Percentiles rank a stretch among this genome's conserved stretches.
Evolutionary conservation across 176 grass and related monocot species (phyloP).

Genomic region (Raddia distichophylla): DNA sequence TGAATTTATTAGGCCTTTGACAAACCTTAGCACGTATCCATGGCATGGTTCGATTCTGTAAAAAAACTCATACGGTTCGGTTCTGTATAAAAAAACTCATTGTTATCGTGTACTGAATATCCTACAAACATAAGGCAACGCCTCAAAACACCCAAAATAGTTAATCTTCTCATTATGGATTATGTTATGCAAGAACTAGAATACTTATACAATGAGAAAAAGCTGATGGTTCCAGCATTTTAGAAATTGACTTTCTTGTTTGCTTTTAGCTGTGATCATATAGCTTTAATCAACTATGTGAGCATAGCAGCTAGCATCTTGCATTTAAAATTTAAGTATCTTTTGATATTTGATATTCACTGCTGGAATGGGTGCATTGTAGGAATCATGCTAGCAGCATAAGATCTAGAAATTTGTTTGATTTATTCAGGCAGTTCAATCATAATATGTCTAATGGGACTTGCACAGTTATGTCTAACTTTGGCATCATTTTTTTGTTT

Average conservation of each 20-base stretch:
- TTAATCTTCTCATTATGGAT: constrained; percentile 12
- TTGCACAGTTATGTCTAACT: not conserved
- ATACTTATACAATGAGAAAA: not conserved
- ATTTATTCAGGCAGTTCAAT: not conserved
- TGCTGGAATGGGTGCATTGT: not conserved
- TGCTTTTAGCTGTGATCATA: constrained; percentile 23
- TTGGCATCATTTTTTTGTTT: not conserved
- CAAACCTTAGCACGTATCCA: not conserved
- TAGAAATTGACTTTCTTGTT: constrained; percentile 14
- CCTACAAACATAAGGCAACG: not conserved
- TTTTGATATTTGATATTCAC: constrained; percentile 4
- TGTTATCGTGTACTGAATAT: not conserved
- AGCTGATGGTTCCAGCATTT: constrained; percentile 3
- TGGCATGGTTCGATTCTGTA: not conserved
- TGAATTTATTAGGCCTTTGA: constrained; percentile 14
- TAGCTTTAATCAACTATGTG: not conserved
- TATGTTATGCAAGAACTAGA: not conserved
- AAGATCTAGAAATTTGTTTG: not conserved
- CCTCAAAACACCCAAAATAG: not conserved
- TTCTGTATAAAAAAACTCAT: not conserved
- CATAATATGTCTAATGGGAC: not conserved
- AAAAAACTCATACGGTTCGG: not conserved
- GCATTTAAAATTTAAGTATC: not conserved
- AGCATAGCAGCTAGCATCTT: constrained; percentile 6
- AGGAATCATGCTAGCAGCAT: not conserved